Evolutionary conservation across 2,329 filamentous ascomycete genomes (phyloP), one percentile per base, ranked within the genome.

Genomic region (Apiospora kogelbergensis): DNA sequence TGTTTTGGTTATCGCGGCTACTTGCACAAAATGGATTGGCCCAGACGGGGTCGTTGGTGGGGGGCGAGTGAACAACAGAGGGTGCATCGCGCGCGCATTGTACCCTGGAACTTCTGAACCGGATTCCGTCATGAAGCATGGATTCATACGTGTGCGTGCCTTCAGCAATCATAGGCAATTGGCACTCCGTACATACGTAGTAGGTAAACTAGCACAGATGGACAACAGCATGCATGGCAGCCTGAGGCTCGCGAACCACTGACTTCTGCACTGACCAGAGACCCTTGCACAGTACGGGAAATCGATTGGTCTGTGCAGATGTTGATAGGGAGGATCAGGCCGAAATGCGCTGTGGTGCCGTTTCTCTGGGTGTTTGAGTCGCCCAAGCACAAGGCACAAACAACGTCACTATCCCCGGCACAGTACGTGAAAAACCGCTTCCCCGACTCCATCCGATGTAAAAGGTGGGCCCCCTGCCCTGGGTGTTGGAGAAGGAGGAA

Each of bases 221-320:
- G 40, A 30, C 15, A 57, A 30, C 48, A 17, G 24, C 24, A 60
- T 60, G 53, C 53, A 60, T 60, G 30, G 53, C 53, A 33, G 53
- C 53, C 53, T 60, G 30, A 60, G 53, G 53, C 30, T 60, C 30
- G 20, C 22, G n/a, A 46, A 46, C 45, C 45, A 33, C 7, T 17
- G 24, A 17, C n/a, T n/a, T n/a, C n/a, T n/a, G n/a, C n/a, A n/a
- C n/a, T n/a, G 15, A 30, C 37, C 26, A 37, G 30, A 30, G 53
- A 60, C 30, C 53, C 53, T 60, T n/a, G 53, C 53, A 60, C 53
- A 60, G 53, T 60, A 60, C 30, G 53, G 53, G 17, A 60, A 60
- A 60, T 37, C 30, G 20, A 5, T 22, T 60, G 53, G 53, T 37
- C 30, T 37, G 53, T 60, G 53, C 53, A n/a, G 3, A 10, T 5